Conservation (phyloP, 805 yeast species). For the Ogataea naganishii region DNA sequence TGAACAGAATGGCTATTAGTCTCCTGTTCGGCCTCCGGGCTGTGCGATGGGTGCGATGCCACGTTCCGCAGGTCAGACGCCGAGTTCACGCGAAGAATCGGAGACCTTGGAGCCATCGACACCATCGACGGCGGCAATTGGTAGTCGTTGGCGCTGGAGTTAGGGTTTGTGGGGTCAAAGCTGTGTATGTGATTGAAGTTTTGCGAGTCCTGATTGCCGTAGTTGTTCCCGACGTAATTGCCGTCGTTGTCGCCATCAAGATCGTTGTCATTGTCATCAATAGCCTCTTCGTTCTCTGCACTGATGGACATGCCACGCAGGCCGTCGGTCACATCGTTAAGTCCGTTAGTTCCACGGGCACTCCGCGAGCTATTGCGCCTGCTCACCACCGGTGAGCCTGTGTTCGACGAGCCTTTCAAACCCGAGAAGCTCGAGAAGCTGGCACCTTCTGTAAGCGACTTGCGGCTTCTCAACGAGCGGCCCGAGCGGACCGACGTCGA, state of each 20-base stretch:
- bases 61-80: too few relatives aligned
- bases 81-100: conserved; percentile 23
- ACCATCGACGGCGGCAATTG: conserved; percentile 26
- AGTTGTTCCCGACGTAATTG: background rate
- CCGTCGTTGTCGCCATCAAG: conserved; percentile 6
- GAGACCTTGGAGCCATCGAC: conserved; percentile 23
- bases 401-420: conserved; percentile 10
- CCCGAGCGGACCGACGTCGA: conserved; percentile 20
- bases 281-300: conserved; percentile 1
- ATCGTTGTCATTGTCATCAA: conserved; percentile 4
- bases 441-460: conserved; percentile 13
- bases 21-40: too few relatives aligned
- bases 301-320: conserved; percentile 8
- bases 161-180: too few relatives aligned
- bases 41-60: too few relatives aligned
- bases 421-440: conserved; percentile 1
- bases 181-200: too few relatives aligned
- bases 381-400: conserved; percentile 17
- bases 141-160: too few relatives aligned
- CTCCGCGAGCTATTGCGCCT: conserved; percentile 17
- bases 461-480: conserved; percentile 20
- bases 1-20: too few relatives aligned
- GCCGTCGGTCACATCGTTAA: conserved; percentile 10
- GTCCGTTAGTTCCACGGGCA: too few relatives aligned
- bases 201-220: conserved; percentile 1